Evolutionary conservation across 768 basidiomycete genomes (phyloP).

Genomic region (Serendipita indica): DNA sequence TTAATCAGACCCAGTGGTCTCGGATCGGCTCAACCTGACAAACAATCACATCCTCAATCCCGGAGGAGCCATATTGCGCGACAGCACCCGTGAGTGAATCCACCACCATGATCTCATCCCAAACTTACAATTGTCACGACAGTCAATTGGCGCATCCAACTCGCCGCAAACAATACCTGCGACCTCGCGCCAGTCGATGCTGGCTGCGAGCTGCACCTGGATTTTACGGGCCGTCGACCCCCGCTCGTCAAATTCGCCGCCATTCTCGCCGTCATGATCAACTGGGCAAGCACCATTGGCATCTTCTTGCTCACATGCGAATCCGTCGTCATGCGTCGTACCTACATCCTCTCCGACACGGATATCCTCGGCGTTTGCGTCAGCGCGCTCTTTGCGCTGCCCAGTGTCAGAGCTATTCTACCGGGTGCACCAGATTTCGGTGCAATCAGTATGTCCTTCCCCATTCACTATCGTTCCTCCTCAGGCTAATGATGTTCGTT

Average conservation of each 20-base stretch:
- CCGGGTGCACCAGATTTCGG: constrained; percentile 4
- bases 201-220: not conserved
- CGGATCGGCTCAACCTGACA: not conserved
- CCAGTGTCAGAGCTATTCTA: not conserved
- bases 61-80: not conserved
- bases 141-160: not conserved
- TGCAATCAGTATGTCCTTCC: not conserved
- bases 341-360: not conserved
- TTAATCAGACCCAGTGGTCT: not conserved
- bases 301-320: constrained; percentile 2
- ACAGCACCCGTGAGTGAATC: constrained; percentile 5
- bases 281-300: not conserved
- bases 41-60: not conserved
- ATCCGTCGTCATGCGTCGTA: not conserved
- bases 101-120: no score
- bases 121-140: not conserved
- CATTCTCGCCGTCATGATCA: not conserved
- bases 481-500: not conserved
- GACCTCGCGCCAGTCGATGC: not conserved
- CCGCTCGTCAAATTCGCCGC: not conserved
- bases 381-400: not conserved
- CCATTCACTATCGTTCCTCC: not conserved
- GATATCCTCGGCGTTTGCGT: constrained; percentile 5
- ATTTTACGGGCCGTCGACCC: not conserved
- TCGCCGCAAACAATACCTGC: not conserved